phyloP scores from a whole-genome alignment of 495 filamentous ascomycete genomes.

The Durotheca rogersii region DNA sequence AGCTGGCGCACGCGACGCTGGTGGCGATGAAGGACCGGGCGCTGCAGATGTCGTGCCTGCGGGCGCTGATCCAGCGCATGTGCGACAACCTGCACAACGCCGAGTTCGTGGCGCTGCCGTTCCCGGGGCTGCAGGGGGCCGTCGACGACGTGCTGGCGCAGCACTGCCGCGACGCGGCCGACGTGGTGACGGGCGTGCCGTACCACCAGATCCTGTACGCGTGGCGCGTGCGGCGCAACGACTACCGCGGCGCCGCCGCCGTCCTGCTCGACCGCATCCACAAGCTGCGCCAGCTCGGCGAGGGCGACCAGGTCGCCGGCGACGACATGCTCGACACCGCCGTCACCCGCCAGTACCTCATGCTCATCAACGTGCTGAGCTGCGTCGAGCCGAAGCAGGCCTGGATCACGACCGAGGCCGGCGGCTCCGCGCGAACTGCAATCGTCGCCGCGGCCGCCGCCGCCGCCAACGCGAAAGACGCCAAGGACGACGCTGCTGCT shows the following conservation, averaged over 20 bases:
- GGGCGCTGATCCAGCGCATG: conserved; percentile 68
- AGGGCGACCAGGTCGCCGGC: conserved; percentile 49
- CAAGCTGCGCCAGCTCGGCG: conserved; percentile 50
- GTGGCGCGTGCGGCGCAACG: conserved; percentile 77
- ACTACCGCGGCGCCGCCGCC: conserved; percentile 86
- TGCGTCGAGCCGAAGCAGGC: conserved; percentile 81
- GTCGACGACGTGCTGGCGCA: conserved; percentile 76
- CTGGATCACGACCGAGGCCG: conserved; percentile 60
- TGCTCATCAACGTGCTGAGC: conserved; percentile 82
- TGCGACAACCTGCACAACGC: conserved; percentile 64
- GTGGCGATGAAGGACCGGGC: conserved; percentile 66
- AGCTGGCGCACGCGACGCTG: conserved; percentile 78
- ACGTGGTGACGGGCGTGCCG: conserved; percentile 58
- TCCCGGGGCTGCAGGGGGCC: conserved; percentile 69
- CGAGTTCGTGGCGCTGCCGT: conserved; percentile 72
- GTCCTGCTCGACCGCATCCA: conserved; percentile 64
- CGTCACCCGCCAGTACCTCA: conserved; percentile 70
- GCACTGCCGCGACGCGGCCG: conserved; percentile 58
- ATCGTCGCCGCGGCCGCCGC: too few relatives aligned
- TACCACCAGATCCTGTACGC: conserved; percentile 85
- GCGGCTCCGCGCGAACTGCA: too few relatives aligned
- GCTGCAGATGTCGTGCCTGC: conserved; percentile 63
- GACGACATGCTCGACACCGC: conserved; percentile 56
- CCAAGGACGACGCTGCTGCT: too few relatives aligned
- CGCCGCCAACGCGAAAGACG: not conserved